Base-by-base conservation (phyloP, 768 basidiomycete genomes). In the Lentinus brumalis region DNA sequence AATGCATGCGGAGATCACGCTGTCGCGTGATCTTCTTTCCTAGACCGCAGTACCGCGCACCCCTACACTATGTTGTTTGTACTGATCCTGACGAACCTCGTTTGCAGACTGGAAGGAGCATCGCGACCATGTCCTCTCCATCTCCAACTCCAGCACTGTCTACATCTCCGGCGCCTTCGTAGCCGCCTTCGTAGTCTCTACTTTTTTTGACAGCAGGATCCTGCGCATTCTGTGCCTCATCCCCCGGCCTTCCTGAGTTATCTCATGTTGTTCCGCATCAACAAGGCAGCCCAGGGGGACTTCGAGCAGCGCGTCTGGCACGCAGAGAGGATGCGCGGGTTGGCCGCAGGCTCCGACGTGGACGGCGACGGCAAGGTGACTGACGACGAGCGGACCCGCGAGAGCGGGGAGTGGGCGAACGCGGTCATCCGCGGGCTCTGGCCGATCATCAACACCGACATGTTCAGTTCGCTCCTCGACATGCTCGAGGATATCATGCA, bases 391-490 rank as follows among this genome's bases (percentile, higher is more conserved):
- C 66, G 74, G 18, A 66, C 66, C 38, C 67, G 68, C 26, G 74
- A 75, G 66, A 74, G 74, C 51, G 79, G 79, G 41, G 84, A 86
- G 64, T 92, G 90, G 91, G 78, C 90, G 38, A 91, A 91, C 71
- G 75, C 83, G 4, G 71, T 91, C 53, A 73, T 88, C 29, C 72
- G 76, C 41, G 79, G 82, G 3, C 70, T 92, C 10, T 92, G 91
- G 91, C 88, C 89, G 0, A 80, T 91, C 58, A 75, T 91, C 61
- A 89, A 91, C 69, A 89, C 91, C 3, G 78, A 84, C 29, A 76
- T 91, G 52, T 86, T 87, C 71, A 74, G 73, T 8, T 75, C 81
- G 5, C 57, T 85, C 38, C 76, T 83, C 15, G 89, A 91, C 73
- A 86, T 87, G 76, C 71, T 86, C 5, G 85, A 86, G 72, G 83